Percentiles rank a stretch among this genome's conserved stretches.
phyloP scores from a whole-genome alignment of 2,329 filamentous ascomycete genomes.

The Exophiala sp. region DNA sequence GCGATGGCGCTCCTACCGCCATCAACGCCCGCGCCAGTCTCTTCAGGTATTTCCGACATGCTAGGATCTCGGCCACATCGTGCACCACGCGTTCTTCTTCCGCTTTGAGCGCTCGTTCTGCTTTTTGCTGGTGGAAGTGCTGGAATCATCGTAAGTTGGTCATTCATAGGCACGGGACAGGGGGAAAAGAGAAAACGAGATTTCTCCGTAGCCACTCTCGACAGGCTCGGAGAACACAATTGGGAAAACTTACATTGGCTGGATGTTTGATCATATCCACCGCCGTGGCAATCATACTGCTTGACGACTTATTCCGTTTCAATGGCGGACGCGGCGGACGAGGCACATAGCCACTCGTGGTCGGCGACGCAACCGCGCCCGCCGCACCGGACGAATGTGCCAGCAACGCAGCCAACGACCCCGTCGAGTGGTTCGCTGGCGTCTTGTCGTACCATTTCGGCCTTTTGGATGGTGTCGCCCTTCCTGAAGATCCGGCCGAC shows the following conservation, averaged over 20 bases:
- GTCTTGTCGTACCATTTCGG: constrained; percentile 30
- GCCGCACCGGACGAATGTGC: constrained; percentile 16
- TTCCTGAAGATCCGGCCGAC: constrained; percentile 18
- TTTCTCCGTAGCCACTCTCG: too few relatives aligned
- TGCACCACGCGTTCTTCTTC: constrained; percentile 23
- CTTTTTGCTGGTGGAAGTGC: constrained; percentile 17
- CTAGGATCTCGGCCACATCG: constrained; percentile 62
- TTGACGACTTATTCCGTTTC: constrained; percentile 10
- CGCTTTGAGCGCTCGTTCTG: constrained; percentile 2
- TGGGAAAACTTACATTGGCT: constrained; percentile 11
- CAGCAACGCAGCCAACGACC: constrained; percentile 18
- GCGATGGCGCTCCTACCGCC: constrained; percentile 83
- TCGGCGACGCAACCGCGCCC: constrained; percentile 11
- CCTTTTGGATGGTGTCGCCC: constrained; percentile 24
- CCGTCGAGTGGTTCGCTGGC: constrained; percentile 10
- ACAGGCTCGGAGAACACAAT: too few relatives aligned
- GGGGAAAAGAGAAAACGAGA: not conserved
- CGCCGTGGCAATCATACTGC: constrained; percentile 22
- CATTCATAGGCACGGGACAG: too few relatives aligned
- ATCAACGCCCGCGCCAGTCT: constrained; percentile 82
- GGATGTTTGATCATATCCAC: constrained; percentile 26
- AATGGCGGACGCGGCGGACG: constrained; percentile 9
- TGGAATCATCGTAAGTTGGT: too few relatives aligned
- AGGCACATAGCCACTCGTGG: constrained; percentile 7
- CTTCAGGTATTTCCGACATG: constrained; percentile 74